phyloP scores from a whole-genome alignment of 179 eudicot species.

The Silene vulgaris region DNA sequence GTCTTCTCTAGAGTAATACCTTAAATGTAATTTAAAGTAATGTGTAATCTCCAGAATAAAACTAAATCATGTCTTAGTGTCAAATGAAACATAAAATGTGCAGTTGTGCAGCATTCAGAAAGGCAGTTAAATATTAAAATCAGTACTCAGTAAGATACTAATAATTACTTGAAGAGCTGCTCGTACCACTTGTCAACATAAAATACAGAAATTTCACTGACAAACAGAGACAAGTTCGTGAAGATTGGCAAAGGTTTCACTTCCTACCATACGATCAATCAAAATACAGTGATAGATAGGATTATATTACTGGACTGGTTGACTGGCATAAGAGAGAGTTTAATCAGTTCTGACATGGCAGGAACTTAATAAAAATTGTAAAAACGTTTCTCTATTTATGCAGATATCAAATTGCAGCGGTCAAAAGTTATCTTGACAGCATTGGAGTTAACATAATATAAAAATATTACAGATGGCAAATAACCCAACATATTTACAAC shows the following conservation, averaged over 20 bases:
- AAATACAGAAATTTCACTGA: background rate
- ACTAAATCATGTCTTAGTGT: background rate
- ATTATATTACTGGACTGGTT: background rate
- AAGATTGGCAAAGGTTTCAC: background rate
- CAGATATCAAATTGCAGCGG: background rate
- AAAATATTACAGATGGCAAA: background rate
- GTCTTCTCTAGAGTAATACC: conserved; percentile 89
- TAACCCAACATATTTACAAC: background rate
- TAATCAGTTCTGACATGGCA: background rate
- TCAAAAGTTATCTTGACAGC: background rate
- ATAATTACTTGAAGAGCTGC: background rate
- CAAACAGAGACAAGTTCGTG: background rate
- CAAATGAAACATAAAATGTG: background rate
- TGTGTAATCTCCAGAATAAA: conserved; percentile 5
- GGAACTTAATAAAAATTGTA: background rate
- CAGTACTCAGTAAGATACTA: background rate
- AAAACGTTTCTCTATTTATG: background rate
- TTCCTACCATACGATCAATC: background rate
- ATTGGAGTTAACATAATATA: background rate
- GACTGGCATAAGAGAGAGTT: background rate
- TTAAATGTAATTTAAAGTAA: conserved; percentile 23
- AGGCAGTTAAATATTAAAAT: background rate
- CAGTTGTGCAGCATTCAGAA: background rate
- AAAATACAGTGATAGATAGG: background rate
- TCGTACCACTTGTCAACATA: background rate